These are phyloP conservation scores for Leptodermis oblonga DNA, from an alignment of 257 asterid species.

Conservation along the genomic window DNA sequence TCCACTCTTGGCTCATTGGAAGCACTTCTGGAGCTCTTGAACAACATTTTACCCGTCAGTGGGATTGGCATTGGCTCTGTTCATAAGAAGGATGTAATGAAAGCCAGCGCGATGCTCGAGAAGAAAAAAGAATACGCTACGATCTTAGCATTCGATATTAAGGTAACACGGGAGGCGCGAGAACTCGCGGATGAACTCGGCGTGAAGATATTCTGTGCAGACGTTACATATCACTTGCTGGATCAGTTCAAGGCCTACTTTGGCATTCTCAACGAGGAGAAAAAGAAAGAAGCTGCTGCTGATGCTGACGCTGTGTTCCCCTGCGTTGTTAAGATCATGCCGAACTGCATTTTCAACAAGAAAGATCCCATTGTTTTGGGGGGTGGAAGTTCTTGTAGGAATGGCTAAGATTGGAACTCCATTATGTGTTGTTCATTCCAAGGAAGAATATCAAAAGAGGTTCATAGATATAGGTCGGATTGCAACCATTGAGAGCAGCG, in stretches of 20 bases:
- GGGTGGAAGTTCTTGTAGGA: constrained; percentile 91
- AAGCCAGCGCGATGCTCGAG: constrained; percentile 98
- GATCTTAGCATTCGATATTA: constrained; percentile 90
- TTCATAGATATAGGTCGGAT: constrained; percentile 85
- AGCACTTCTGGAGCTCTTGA: constrained; percentile 90
- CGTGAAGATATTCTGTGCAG: constrained; percentile 78
- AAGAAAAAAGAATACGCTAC: constrained; percentile 90
- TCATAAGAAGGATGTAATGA: constrained; percentile 94
- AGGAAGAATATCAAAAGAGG: too few species aligned
- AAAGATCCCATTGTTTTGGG: constrained; percentile 97
- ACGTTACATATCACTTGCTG: constrained; percentile 80
- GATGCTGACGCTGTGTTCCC: constrained; percentile 98
- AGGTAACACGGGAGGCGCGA: constrained; percentile 87
- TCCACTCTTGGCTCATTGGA: constrained; percentile 97
- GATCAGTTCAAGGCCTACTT: constrained; percentile 96
- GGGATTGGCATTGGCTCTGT: constrained; percentile 96
- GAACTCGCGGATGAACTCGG: constrained; percentile 90
- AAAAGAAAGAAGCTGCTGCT: constrained; percentile 82
- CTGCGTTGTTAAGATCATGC: constrained; percentile 84
- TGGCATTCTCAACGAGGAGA: constrained; percentile 89
- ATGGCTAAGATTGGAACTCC: constrained; percentile 71
- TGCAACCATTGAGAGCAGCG: constrained; percentile 87
- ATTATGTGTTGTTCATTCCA: constrained; percentile 73
- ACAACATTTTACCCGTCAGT: constrained; percentile 86
- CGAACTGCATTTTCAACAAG: constrained; percentile 77